Evolutionary conservation across 1,139 yeast species (phyloP).

Genomic region (Trichomonascaceae sp.): DNA sequence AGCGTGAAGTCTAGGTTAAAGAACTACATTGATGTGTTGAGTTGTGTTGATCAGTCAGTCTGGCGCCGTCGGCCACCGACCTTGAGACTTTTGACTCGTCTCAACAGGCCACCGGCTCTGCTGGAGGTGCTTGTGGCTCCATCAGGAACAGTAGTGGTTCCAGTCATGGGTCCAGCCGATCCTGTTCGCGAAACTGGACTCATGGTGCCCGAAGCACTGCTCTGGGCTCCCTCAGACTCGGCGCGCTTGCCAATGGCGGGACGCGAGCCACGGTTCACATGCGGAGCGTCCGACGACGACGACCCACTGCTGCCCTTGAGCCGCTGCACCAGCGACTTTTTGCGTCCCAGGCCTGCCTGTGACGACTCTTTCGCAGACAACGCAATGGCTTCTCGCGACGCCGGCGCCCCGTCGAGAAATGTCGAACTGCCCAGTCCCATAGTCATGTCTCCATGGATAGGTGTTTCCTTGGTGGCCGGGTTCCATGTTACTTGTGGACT

Average conservation of each 20-base stretch:
- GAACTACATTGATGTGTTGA: no score
- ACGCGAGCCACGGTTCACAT: slow-evolving; percentile 1
- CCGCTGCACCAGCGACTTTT: slow-evolving; percentile 64
- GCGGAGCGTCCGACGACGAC: no score
- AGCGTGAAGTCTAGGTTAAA: no score
- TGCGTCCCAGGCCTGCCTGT: slow-evolving; percentile 23
- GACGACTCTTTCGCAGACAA: slow-evolving; percentile 24
- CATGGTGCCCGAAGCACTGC: not conserved
- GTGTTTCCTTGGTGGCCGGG: slow-evolving; percentile 50
- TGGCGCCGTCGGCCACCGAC: slow-evolving; percentile 29
- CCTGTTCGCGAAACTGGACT: not conserved
- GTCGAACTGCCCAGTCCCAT: slow-evolving; percentile 86
- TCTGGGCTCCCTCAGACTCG: slow-evolving; percentile 1
- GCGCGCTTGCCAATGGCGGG: slow-evolving; percentile 1
- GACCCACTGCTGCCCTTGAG: slow-evolving; percentile 26
- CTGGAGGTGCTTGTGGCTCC: slow-evolving; percentile 1
- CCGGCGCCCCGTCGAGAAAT: slow-evolving; percentile 94
- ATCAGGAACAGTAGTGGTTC: not conserved
- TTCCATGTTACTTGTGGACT: slow-evolving; percentile 17
- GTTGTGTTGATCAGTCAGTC: no score
- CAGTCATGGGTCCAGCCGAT: not conserved
- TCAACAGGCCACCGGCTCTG: slow-evolving; percentile 36
- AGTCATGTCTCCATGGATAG: slow-evolving; percentile 75
- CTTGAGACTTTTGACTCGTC: slow-evolving; percentile 80
- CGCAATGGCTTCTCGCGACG: slow-evolving; percentile 42